Conservation (phyloP, 2,329 filamentous ascomycete species). For the Pseudocercospora vitis region DNA sequence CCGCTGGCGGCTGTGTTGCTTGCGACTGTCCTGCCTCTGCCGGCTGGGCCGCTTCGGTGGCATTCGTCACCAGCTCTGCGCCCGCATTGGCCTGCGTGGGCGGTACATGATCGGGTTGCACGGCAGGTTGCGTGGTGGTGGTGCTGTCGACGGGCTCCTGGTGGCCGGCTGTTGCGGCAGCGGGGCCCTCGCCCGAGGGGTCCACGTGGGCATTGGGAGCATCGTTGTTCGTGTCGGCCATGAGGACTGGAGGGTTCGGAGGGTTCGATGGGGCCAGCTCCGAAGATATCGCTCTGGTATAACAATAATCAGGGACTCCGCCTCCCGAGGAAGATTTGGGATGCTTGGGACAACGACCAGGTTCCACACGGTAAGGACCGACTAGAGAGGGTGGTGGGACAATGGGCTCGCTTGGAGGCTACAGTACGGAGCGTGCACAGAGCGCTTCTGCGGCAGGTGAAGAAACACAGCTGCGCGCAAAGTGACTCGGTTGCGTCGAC, state of each 20-base stretch:
- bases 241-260: too few relatives aligned
- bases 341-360: slow-evolving; percentile 12
- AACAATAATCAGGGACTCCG: background rate
- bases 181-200: background rate
- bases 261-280: slow-evolving; percentile 2
- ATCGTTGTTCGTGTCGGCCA: slow-evolving; percentile 16
- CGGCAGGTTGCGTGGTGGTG: slow-evolving; percentile 9
- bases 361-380: slow-evolving; percentile 23
- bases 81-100: background rate
- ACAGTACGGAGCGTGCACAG: background rate
- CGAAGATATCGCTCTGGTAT: background rate
- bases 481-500: slow-evolving; percentile 1
- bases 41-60: background rate
- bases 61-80: background rate
- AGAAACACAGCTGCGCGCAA: background rate
- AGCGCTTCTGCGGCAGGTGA: too few relatives aligned
- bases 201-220: slow-evolving; percentile 5
- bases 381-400: slow-evolving; percentile 13
- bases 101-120: slow-evolving; percentile 10
- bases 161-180: slow-evolving; percentile 1
- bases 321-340: background rate
- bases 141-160: slow-evolving; percentile 4
- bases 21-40: slow-evolving; percentile 11
- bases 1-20: slow-evolving; percentile 5
- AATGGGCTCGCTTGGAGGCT: slow-evolving; percentile 11